Base-by-base conservation (phyloP, 768 basidiomycete genomes). In the Mycena venus region DNA sequence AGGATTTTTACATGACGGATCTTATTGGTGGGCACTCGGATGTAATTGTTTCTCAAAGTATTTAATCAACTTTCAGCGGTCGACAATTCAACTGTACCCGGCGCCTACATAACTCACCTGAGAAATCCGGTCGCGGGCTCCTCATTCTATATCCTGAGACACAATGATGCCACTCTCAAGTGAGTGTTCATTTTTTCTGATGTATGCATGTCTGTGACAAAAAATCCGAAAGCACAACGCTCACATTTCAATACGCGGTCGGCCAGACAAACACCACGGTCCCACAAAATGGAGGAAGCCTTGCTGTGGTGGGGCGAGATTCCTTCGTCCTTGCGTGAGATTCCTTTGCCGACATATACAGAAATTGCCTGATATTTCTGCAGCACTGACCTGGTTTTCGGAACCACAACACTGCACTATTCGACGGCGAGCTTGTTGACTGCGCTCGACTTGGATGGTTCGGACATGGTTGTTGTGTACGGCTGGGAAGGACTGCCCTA, bases 1-100 rank as follows among this genome's bases (percentile, higher is more conserved):
- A 86, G 0, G 88, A 89, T 40, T 89, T 92, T 77, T 85, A 86
- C 76, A 89, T 90, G 82, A 92, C 91, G 1, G 86, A 91, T 56
- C 82, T 86, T 78, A 82, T 91, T 25, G 90, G 89, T 61, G 63
- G 60, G 60, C 2, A 17, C 32, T 11, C 29, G 49, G 40, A 3
- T 15, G 4, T 9, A 83, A 88, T 61, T 85, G 51, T 83, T 79
- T 59, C 82, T 78, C 10, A 84, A 29, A 83, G 8, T 15, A 17
- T n/a, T n/a, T 51, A n/a, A 15, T 68, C 6, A 27, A 11, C 2
- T 15, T 84, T 83, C 61, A 71, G 72, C 59, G 19, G 38, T 61
- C 49, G 83, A 85, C 64, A 60, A 15, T 74, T 66, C 68, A 6
- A 70, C 73, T 0, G 63, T 74, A 5, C 63, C 82, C 5, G 81